Evolutionary conservation across 352 stramenopile species (phyloP), one percentile per base, ranked within the genome.

Genomic region (Phytophthora lateralis): DNA sequence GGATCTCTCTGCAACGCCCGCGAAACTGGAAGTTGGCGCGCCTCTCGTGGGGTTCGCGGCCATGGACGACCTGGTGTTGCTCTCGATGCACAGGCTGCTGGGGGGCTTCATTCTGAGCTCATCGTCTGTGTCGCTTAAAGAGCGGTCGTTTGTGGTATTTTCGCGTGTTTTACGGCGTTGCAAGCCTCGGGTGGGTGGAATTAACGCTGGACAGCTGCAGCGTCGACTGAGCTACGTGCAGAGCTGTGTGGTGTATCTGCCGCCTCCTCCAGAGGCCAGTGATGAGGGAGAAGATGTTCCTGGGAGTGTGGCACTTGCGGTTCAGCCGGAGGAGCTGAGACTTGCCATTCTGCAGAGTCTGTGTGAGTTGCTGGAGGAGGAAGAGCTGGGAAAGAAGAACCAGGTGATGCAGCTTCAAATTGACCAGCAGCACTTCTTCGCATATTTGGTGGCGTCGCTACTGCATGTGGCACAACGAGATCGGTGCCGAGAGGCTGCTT

Each of bases 31-130:
- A 61, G 27, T 42, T n/a, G 45, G 65, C 2, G 14, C 43, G 3
- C 18, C 52, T 12, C 38, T 62, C 3, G 39, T 73, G 17, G 54
- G 54, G 21, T 50, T 73, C 18, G 54, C 75, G 15, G 69, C 71
- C 10, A 76, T 93, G 52, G 78, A 91, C 62, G 80, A 90, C 58
- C 71, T 91, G 43, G 62, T 90, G 47, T 67, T 90, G 51, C 63
- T 84, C 39, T 74, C 82, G n/a, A 54, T 90, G 27, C 76, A 90
- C 60, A 81, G 81, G 34, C 66, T 93, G 20, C 55, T 89, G 17
- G 59, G 73, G 18, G 54, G 60, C 0, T 78, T 78, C 18, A 38
- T 86, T 26, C 34, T 68, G 0, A 20, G 21, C 32, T 55, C 55
- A 11, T 43, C 37, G 1, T 62, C 52, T 65, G 8, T 14, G 10